Base-by-base conservation (phyloP, 192 early-diverging fungal genomes). In the Coemansia asiatica region DNA sequence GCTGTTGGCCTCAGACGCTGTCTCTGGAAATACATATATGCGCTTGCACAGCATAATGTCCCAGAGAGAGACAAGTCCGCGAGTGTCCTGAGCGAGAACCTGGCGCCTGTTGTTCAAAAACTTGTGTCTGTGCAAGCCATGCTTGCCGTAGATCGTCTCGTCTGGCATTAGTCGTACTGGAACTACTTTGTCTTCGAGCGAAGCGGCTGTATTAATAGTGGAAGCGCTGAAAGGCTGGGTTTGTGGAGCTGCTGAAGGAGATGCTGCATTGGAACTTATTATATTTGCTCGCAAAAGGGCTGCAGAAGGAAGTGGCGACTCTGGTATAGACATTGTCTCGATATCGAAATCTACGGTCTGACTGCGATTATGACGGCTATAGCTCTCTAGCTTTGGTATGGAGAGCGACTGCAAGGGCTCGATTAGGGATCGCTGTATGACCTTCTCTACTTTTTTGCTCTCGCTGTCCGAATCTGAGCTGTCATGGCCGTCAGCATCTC, bases 71-170 rank as follows among this genome's bases (percentile, higher is more conserved):
- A 97, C 88, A 27, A 87, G 84, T 0, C 91, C 93, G 29, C 64
- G 84, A 25, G 90, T 90, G 68, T 97, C 90, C 69, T 90, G 84
- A 1, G 95, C 94, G 40, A 97, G 67, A 0, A 95, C 90, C 69
- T 92, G 89, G 53, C 94, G 85, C 64, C 90, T 85, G 80, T 94
- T 91, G 44, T 95, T 92, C 29, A 98, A 75, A 6, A 97, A 72
- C 26, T 72, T 65, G 71, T 89, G 85, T 18, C 87, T 78, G 13
- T 88, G 86, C 31, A 89, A 67, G 2, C 91, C 89, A 60, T 89
- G 83, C 40, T 87, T 82, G 62, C 91, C 85, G 33, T 56, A 46
- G 31, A 83, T 83, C 4, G 74, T 71, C 51, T 75, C 69, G 29
- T 76, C 67, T 0, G 78, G 75, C 50, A 67, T 51, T 8, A 35